Base-by-base conservation (phyloP, 2,329 filamentous ascomycete genomes). In the Pezicula neosporulosa region DNA sequence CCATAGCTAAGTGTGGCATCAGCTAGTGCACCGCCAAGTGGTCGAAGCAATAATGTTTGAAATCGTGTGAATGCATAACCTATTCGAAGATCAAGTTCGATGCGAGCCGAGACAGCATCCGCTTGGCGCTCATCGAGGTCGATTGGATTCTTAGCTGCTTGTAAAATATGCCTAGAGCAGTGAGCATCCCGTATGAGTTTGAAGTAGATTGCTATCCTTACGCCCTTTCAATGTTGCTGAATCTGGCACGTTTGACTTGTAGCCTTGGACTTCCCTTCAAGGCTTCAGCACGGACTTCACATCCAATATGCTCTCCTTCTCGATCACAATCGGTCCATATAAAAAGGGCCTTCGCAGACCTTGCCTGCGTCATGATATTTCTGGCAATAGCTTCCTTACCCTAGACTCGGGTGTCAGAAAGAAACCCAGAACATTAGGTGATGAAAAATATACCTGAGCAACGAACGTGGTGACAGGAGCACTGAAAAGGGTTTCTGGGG, bases 291-390 rank as follows among this genome's bases (percentile, higher is more conserved):
- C 90, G 85, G 54, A 99, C 93, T 68, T 99, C 93, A 37, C 87
- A 80, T 6, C 94, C 94, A 60, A 99, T 99, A 66, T 97, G 89
- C 68, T 99, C 94, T 35, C 94, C 94, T 76, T 99, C 94, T 50
- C 92, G 85, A 76, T 99, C 94, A 70, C 94, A 97, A 77, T 99
- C 94, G 1, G 94, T 99, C 94, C 94, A 99, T 61, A 99, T 97
- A 69, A 95, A 93, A 30, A 99, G 77, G 12, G 86, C 83, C 50
- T 78, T 81, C n/a, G 85, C 79, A 65, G 81, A 80, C 54, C 80
- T 80, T 16, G 94, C 93, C 68, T 96, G 86, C 1, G 80, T 74
- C 60, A 86, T 82, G 63, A 99, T 94, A 65, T 99, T 99, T 30
- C 85, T 78, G 9, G 92, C 91, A 56, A 99, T 87, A 1, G 78